These are phyloP conservation scores for Phytophthora constricta DNA, from an alignment of 352 stramenopile genomes.

Conservation along the genomic window DNA sequence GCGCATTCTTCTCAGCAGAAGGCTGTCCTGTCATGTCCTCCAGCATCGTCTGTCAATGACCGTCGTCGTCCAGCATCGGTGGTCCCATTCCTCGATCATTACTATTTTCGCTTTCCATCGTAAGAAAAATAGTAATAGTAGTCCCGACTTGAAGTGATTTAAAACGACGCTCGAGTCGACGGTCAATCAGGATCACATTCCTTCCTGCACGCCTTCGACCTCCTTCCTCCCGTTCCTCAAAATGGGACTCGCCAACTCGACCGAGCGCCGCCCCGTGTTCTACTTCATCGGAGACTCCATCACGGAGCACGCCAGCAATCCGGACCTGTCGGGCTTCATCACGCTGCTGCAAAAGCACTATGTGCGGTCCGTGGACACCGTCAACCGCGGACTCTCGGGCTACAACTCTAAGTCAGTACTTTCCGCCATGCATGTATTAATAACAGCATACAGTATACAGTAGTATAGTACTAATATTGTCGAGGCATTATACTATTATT, in stretches of 20 bases:
- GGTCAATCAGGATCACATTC: neutral
- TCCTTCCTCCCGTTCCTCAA: neutral
- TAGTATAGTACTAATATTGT: neutral
- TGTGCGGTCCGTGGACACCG: constrained; percentile 56
- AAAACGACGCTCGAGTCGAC: constrained; percentile 32
- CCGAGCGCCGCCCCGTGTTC: constrained; percentile 44
- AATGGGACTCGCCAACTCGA: constrained; percentile 32
- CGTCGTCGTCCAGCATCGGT: no score
- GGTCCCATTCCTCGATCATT: neutral
- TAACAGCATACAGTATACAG: neutral
- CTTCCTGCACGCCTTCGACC: neutral
- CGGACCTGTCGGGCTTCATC: constrained; percentile 49
- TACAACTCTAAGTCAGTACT: constrained; percentile 62
- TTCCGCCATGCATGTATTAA: neutral
- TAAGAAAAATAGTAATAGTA: no score
- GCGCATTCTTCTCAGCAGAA: no score
- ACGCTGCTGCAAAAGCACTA: constrained; percentile 54
- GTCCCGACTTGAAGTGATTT: no score
- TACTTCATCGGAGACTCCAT: constrained; percentile 73
- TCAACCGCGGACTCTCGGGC: constrained; percentile 62
- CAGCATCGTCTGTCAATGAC: no score
- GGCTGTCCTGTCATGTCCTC: no score
- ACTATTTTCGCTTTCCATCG: no score
- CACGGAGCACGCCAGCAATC: constrained; percentile 52
- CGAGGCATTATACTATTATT: neutral